Base-by-base conservation (phyloP, 2,329 filamentous ascomycete species). In the Paraphaeosphaeria minitans region DNA sequence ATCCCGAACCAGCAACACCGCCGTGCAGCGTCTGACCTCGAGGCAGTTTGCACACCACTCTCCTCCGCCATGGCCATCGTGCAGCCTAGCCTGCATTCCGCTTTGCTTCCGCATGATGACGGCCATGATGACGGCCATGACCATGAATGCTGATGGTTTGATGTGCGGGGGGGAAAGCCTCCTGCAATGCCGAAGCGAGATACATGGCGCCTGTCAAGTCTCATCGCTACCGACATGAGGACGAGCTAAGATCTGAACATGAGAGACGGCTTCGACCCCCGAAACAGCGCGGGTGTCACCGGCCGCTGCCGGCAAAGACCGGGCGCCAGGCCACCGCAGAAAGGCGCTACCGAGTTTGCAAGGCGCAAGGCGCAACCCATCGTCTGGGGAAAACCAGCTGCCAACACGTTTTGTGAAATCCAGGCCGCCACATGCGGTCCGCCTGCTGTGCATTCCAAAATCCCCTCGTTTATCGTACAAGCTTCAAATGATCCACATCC, bases 231-330 rank as follows among this genome's bases (percentile, higher is more conserved):
- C 49, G 49, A 29, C 35, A 52, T 14, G 13, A 31, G 13, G 33
- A 9, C 13, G 12, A 19, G 49, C 49, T 52, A 52, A 42, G 49
- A 52, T 52, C 33, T 27, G 35, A 42, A 29, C 35, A 35, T 37
- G 19, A 16, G 13, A 50, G 31, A n/a, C 47, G 10, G n/a, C 47
- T 16, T 50, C 31, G 31, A 37, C 27, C n/a, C 27, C 49, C 49
- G 49, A 52, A 52, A 52, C 49, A 52, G 49, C 49, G 35, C 49
- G 33, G 49, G 49, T 52, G 49, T 52, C 49, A 52, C 35, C 35
- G 47, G 19, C 19, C 19, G 47, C 47, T 39, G 47, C 33, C 47
- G 47, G 47, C 47, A 2, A 33, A 37, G n/a, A 24, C 47, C 47
- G 47, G 31, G 16, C 27, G 16, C 43, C 22, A 21, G 29, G 27